These are phyloP conservation scores for Aspergillus ochraceoroseus DNA, from an alignment of 2,329 filamentous ascomycete species.

Conservation along the genomic window DNA sequence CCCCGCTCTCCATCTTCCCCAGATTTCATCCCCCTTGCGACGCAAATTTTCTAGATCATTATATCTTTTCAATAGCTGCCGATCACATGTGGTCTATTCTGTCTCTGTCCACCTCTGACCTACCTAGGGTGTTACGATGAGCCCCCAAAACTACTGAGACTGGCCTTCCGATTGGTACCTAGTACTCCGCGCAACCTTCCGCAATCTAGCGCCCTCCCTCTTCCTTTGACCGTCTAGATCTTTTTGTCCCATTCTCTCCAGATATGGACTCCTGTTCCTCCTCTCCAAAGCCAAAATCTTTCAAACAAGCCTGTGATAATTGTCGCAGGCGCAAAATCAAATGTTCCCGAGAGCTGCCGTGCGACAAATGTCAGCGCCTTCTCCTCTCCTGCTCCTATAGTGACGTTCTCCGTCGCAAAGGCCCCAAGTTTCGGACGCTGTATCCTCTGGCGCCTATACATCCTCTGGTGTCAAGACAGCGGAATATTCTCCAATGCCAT, in stretches of 20 bases:
- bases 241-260: too few relatives aligned
- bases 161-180: background rate
- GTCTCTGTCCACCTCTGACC: too few relatives aligned
- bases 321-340: conserved; percentile 44
- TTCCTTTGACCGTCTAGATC: too few relatives aligned
- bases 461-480: conserved; percentile 26
- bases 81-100: too few relatives aligned
- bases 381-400: conserved; percentile 40
- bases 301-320: conserved; percentile 41
- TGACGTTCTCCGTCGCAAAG: conserved; percentile 38
- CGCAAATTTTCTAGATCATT: background rate
- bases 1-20: conserved; percentile 17
- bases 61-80: too few relatives aligned
- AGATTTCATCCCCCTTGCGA: conserved; percentile 12
- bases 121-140: conserved; percentile 1
- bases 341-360: conserved; percentile 40
- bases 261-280: conserved; percentile 24
- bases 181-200: background rate
- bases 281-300: conserved; percentile 21
- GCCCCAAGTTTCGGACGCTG: conserved; percentile 38
- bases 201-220: too few relatives aligned
- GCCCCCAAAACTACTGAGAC: background rate
- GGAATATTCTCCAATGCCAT: conserved; percentile 15
- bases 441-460: conserved; percentile 38
- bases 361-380: conserved; percentile 39